Evolutionary conservation across 179 eudicot genomes (phyloP).

Genomic region (Carnegiea gigantea): DNA sequence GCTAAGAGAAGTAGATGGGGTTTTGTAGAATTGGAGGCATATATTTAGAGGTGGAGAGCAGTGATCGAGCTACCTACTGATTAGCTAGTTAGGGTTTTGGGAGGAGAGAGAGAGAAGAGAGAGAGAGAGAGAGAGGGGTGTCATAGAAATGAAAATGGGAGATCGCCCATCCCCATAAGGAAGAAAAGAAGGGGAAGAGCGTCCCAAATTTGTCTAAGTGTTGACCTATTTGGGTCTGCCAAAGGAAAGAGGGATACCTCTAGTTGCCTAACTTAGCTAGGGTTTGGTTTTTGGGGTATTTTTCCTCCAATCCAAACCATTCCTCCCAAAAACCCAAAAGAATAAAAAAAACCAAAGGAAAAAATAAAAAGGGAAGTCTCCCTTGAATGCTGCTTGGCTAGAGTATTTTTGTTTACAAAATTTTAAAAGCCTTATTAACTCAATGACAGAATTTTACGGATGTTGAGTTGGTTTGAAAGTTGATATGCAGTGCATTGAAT

Average conservation of each 20-base stretch:
- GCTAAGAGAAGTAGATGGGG: neutral
- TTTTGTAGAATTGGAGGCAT: neutral
- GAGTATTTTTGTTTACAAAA: no score
- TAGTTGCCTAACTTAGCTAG: neutral
- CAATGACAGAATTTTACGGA: no score
- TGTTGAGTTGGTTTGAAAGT: no score
- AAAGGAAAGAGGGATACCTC: neutral
- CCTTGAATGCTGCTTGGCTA: no score
- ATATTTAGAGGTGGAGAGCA: neutral
- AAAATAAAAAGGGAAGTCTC: neutral
- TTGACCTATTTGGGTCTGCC: constrained; percentile 2
- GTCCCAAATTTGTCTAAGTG: neutral
- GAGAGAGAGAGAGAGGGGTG: neutral
- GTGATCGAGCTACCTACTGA: neutral
- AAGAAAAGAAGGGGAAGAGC: neutral
- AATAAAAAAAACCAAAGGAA: neutral
- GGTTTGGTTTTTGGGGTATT: constrained; percentile 4
- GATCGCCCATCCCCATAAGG: neutral
- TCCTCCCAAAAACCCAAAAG: neutral
- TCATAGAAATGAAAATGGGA: neutral
- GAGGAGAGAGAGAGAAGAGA: neutral
- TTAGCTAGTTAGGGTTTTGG: constrained; percentile 9
- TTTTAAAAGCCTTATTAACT: no score
- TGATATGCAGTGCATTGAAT: no score
- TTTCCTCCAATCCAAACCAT: neutral